These are phyloP conservation scores for Xylaria sp. DNA, from an alignment of 2,329 filamentous ascomycete species.

Conservation along the genomic window DNA sequence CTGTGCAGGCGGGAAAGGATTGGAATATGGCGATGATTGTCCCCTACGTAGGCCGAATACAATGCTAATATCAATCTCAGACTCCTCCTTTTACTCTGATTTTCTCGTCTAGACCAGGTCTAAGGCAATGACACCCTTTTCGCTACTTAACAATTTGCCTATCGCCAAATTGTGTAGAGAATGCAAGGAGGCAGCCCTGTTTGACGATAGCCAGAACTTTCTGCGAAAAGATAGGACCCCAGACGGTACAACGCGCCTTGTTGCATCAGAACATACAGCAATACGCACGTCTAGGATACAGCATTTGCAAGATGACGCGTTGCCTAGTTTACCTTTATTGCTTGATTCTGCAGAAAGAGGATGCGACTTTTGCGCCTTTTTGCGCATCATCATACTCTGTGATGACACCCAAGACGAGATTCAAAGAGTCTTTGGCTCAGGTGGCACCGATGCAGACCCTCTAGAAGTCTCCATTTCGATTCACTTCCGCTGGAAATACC, in stretches of 20 bases:
- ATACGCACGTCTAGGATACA: not conserved
- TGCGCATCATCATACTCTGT: not conserved
- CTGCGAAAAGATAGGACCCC: not conserved
- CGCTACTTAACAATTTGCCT: not conserved
- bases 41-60: not conserved
- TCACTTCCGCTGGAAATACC: not conserved
- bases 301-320: not conserved
- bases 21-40: not conserved
- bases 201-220: not conserved
- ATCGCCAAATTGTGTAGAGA: not conserved
- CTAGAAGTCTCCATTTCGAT: not conserved
- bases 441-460: not conserved
- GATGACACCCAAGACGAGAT: not conserved
- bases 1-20: too few relatives aligned
- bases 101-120: not conserved
- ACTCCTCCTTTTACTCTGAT: too few relatives aligned
- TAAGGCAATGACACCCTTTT: not conserved
- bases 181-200: not conserved
- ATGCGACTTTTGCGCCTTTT: not conserved
- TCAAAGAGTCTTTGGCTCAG: not conserved
- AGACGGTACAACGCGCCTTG: not conserved
- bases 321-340: not conserved
- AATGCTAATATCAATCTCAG: too few relatives aligned
- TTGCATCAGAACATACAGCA: not conserved
- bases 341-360: not conserved